Percentiles rank a stretch among this genome's conserved stretches.
These are phyloP conservation scores for Pterulicium gracile DNA, from an alignment of 1,284 basidiomycete species.

Conservation along the genomic window DNA sequence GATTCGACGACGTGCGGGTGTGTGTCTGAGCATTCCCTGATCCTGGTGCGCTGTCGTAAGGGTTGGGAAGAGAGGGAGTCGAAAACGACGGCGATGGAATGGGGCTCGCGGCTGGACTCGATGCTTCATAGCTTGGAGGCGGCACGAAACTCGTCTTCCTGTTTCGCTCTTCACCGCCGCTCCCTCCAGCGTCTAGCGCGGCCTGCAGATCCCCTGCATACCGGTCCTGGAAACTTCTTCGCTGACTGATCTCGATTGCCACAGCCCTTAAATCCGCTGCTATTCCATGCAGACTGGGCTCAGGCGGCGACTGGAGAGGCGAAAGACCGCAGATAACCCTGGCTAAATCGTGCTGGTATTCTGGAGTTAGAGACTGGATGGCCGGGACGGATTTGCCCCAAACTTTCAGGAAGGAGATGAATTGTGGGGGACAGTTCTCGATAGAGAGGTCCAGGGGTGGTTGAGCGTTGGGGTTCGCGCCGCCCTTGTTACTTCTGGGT, in stretches of 20 bases:
- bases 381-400: slow-evolving; percentile 57
- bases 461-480: slow-evolving; percentile 8
- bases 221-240: slow-evolving; percentile 71
- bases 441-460: slow-evolving; percentile 32
- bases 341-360: slow-evolving; percentile 70
- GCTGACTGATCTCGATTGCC: slow-evolving; percentile 70
- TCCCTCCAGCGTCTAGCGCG: slow-evolving; percentile 51
- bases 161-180: slow-evolving; percentile 18
- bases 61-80: slow-evolving; percentile 13
- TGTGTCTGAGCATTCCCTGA: slow-evolving; percentile 6
- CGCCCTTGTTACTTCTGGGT: slow-evolving; percentile 27
- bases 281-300: slow-evolving; percentile 41
- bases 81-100: slow-evolving; percentile 16
- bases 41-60: slow-evolving; percentile 7
- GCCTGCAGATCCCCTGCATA: slow-evolving; percentile 66
- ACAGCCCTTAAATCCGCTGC: slow-evolving; percentile 67
- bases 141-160: slow-evolving; percentile 59
- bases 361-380: slow-evolving; percentile 52
- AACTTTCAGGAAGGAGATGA: slow-evolving; percentile 55
- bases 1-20: neutral
- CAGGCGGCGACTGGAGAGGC: slow-evolving; percentile 28
- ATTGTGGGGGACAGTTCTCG: slow-evolving; percentile 40
- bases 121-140: slow-evolving; percentile 52
- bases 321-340: slow-evolving; percentile 61
- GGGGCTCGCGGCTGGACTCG: slow-evolving; percentile 20